phyloP scores from a whole-genome alignment of 2,329 filamentous ascomycete genomes.

The Tolypocladium ovalisporum region DNA sequence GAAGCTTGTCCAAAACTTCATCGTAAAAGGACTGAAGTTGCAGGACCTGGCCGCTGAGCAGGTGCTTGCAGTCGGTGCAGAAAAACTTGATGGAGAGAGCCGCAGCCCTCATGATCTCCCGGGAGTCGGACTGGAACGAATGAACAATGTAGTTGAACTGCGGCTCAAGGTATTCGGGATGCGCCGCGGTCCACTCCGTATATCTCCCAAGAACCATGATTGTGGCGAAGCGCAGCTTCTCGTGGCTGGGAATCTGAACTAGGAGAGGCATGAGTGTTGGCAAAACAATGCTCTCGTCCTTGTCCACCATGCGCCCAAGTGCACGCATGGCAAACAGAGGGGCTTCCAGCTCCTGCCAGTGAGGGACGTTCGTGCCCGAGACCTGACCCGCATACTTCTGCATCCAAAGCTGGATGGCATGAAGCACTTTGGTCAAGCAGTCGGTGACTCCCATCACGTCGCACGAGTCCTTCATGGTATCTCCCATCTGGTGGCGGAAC shows the following conservation, averaged over 20 bases:
- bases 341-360: slow-evolving; percentile 94
- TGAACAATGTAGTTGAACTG: slow-evolving; percentile 95
- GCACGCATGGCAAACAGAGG: slow-evolving; percentile 91
- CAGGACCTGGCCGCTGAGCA: slow-evolving; percentile 71
- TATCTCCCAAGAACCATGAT: slow-evolving; percentile 97
- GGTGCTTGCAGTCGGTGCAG: slow-evolving; percentile 84
- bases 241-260: slow-evolving; percentile 87
- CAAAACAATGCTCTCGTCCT: slow-evolving; percentile 76
- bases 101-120: slow-evolving; percentile 83
- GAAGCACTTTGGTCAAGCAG: slow-evolving; percentile 80
- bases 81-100: slow-evolving; percentile 95
- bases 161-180: slow-evolving; percentile 82
- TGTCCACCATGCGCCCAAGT: slow-evolving; percentile 91
- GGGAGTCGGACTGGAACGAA: slow-evolving; percentile 79
- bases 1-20: slow-evolving; percentile 75
- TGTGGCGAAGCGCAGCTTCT: slow-evolving; percentile 96
- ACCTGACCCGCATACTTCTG: slow-evolving; percentile 68
- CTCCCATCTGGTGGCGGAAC: slow-evolving; percentile 94
- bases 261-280: slow-evolving; percentile 88
- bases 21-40: slow-evolving; percentile 91
- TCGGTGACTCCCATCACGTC: slow-evolving; percentile 91
- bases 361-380: slow-evolving; percentile 63
- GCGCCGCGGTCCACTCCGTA: slow-evolving; percentile 93
- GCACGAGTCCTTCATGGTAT: slow-evolving; percentile 93
- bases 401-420: slow-evolving; percentile 82